Base-by-base conservation (phyloP, 129 eudicot genomes). In the Dittrichia graveolens region DNA sequence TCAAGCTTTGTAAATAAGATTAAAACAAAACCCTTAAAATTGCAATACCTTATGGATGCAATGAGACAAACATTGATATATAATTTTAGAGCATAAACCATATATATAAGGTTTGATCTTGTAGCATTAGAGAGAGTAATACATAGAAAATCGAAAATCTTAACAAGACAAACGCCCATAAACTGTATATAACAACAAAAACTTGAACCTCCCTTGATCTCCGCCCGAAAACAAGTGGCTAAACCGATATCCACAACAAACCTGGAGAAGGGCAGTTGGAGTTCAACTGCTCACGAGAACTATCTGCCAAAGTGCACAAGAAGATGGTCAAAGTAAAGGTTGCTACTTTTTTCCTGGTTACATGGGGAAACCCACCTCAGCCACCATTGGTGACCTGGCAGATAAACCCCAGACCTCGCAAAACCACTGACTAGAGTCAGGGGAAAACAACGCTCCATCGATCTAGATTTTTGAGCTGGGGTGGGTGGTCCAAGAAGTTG, bases 51-150 rank as follows among this genome's bases (percentile, higher is more conserved):
- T 9, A 16, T 15, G 10, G 13, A 53, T 8, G 8, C 59, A 67
- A 56, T 45, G 31, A 13, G 56, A 65, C 35, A 44, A 11, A 50
- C 63, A 52, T 40, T 3, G 15, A 5, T 15, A 10, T 56, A 11
- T 19, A 46, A 45, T 35, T 10, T 19, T 1, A 69, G 19, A 12
- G 10, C 6, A 67, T 48, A 40, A 40, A 69, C 81, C 69, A 56
- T 69, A 77, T 66, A 78, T 52, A 61, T 6, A 61, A 78, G 65
- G 52, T 69, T 69, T 42, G 42, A 52, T 40, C 18, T n/a, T 69
- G 68, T 76, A 59, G 14, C 40, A 49, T 62, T 64, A n/a, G 39
- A 69, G n/a, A 49, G 66, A 44, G 74, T 55, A 3, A 16, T 75
- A 42, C 67, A 65, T 15, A 60, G 10, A 61, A 18, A 50, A 40